phyloP scores from a whole-genome alignment of 306 rosid species.

The Bauhinia variegata region DNA sequence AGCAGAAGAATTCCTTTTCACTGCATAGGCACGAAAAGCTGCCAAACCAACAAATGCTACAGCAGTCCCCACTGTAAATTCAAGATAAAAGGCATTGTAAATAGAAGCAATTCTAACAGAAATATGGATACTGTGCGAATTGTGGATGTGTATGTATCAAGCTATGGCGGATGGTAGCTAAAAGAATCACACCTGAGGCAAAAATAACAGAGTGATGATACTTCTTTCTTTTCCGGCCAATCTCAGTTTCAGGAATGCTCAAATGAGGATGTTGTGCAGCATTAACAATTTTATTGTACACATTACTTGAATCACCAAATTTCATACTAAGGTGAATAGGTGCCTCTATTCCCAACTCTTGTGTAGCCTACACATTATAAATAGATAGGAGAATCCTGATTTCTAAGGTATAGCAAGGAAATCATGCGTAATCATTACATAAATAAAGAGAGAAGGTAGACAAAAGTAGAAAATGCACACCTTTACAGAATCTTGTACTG shows the following conservation, averaged over 20 bases:
- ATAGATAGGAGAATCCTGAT: conserved; percentile 23
- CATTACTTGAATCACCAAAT: conserved; percentile 59
- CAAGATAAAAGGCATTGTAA: conserved; percentile 30
- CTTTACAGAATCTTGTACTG: conserved; percentile 84
- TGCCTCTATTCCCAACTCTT: conserved; percentile 85
- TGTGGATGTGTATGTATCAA: not conserved
- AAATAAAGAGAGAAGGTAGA: conserved; percentile 25
- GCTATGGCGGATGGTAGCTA: conserved; percentile 24
- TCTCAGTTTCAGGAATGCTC: conserved; percentile 89
- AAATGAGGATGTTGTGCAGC: conserved; percentile 85
- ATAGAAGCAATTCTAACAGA: conserved; percentile 20
- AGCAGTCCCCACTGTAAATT: conserved; percentile 81
- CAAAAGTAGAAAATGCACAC: conserved; percentile 43
- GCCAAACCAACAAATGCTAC: conserved; percentile 75
- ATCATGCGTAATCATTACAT: conserved; percentile 10
- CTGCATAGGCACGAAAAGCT: conserved; percentile 60
- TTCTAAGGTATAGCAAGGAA: conserved; percentile 12
- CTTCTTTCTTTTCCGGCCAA: conserved; percentile 79
- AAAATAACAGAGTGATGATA: conserved; percentile 66
- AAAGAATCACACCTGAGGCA: conserved; percentile 68
- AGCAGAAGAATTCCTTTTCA: conserved; percentile 62
- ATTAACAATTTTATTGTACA: conserved; percentile 63
- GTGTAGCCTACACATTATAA: conserved; percentile 59
- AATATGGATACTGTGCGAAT: conserved; percentile 10
- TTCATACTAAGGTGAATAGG: conserved; percentile 80